Base-by-base conservation (phyloP, 192 early-diverging fungal genomes). In the Coemansia sp. region DNA sequence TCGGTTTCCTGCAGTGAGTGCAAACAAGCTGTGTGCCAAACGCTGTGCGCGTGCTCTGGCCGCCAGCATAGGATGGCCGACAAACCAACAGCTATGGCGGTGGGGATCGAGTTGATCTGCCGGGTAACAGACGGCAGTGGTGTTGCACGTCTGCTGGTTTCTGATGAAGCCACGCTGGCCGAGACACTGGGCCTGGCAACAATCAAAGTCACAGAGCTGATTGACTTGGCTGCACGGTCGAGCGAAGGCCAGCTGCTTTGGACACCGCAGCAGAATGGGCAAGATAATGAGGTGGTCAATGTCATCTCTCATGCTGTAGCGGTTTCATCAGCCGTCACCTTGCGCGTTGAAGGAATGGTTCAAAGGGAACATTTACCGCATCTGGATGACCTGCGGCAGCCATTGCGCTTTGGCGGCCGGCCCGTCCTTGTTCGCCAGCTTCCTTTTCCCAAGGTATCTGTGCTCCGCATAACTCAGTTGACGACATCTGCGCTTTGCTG, bases 81-180 rank as follows among this genome's bases (percentile, higher is more conserved):
- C 33, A 56, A n/a, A 3, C 20, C 50, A 16, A 48, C 62, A 18
- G 48, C 59, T 2, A 55, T 51, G 11, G 10, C 23, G 4, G 35
- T 42, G 10, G 37, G 39, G 0, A 39, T 64, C 24, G 72, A 70
- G 56, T 24, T 74, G 42, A 26, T 55, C 28, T 70, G 65, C 14
- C 62, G 70, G 21, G 66, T 68, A 10, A 55, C 72, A 1, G 77
- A 80, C 28, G 77, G 77, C 31, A 80, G 77, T 46, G 77, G 77
- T 0, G 65, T 71, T 28, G 72, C 69, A n/a, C 50, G 69, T 34
- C 1, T 71, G 37, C 18, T 36, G 0, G 40, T 50, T 9, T 42
- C 55, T 11, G 13, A 57, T n/a, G 55, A 28, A 9, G 9, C 26
- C 5, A 43, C 50, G 10, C 16, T 68, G 14, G 58, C 39, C 9